These are phyloP conservation scores for Primulina tabacum DNA, from an alignment of 257 asterid genomes.

Conservation along the genomic window DNA sequence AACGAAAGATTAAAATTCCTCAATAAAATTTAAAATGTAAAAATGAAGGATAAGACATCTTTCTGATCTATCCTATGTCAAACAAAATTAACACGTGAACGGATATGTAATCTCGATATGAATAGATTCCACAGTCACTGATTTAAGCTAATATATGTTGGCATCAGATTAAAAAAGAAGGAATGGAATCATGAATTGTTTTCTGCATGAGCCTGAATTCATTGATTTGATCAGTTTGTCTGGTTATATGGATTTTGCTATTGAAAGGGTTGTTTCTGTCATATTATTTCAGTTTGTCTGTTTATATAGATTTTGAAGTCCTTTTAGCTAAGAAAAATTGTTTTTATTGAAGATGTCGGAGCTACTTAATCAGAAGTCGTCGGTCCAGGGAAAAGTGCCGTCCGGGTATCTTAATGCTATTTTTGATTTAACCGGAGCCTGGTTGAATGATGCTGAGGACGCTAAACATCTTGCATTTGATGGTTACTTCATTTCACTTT, in stretches of 20 bases:
- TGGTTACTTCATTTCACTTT: conserved; percentile 89
- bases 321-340: conserved; percentile 24
- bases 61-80: not conserved
- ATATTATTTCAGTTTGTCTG: not conserved
- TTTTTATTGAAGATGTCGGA: conserved; percentile 80
- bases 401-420: conserved; percentile 86
- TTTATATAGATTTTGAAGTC: conserved; percentile 13
- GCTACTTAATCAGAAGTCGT: conserved; percentile 85
- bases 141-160: not conserved
- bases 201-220: not conserved
- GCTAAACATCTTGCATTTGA: conserved; percentile 83
- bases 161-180: not conserved
- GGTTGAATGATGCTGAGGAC: conserved; percentile 89
- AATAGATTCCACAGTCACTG: not conserved
- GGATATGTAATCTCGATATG: not conserved
- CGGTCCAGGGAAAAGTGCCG: conserved; percentile 89
- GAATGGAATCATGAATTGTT: not conserved
- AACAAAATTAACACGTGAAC: too few species aligned
- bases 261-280: not conserved
- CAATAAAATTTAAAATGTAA: too few species aligned
- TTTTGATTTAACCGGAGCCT: conserved; percentile 85
- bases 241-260: not conserved
- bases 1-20: too few species aligned
- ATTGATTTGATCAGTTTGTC: conserved; percentile 8
- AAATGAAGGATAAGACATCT: not conserved